Conservation (phyloP, 2,329 filamentous ascomycete species). For the Bipolaris zeicola region DNA sequence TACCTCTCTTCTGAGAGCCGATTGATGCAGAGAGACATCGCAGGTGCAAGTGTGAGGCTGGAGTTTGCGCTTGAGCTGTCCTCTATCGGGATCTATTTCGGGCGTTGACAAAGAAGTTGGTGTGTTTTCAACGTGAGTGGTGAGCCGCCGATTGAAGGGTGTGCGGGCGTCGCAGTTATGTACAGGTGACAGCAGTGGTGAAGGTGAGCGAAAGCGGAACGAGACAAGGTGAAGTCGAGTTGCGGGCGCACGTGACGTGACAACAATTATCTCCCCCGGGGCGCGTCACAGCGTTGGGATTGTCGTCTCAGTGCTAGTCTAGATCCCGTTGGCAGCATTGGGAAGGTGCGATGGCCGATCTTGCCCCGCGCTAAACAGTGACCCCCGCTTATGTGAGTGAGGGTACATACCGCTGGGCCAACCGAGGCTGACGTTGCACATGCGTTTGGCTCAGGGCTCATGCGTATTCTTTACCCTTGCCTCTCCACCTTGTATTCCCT, state of each 20-base stretch:
- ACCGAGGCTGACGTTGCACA: conserved; percentile 33
- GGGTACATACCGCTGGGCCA: conserved; percentile 7
- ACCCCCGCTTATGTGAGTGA: conserved; percentile 25
- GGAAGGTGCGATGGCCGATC: conserved; percentile 16
- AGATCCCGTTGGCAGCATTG: conserved; percentile 11
- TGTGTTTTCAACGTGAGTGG: not conserved
- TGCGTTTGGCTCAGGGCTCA: conserved; percentile 3
- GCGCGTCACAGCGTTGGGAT: conserved; percentile 12
- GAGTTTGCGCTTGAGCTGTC: conserved; percentile 13
- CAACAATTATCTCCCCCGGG: conserved; percentile 18
- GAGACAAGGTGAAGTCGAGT: conserved; percentile 22
- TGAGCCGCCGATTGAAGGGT: not conserved
- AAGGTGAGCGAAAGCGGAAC: conserved; percentile 19
- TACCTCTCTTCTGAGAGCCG: conserved; percentile 56
- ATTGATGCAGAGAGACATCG: conserved; percentile 87
- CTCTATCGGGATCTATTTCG: not conserved
- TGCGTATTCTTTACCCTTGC: conserved; percentile 1
- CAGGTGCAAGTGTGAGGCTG: conserved; percentile 16
- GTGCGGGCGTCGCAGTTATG: conserved; percentile 10
- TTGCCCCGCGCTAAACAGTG: conserved; percentile 25
- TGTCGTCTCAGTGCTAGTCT: conserved; percentile 6
- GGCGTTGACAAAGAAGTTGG: not conserved
- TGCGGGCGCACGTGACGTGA: conserved; percentile 29
- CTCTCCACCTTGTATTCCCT: not conserved
- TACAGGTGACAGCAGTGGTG: conserved; percentile 7